Base-by-base conservation (phyloP, 805 yeast genomes). In the Ogataea nakhonphanomensis region DNA sequence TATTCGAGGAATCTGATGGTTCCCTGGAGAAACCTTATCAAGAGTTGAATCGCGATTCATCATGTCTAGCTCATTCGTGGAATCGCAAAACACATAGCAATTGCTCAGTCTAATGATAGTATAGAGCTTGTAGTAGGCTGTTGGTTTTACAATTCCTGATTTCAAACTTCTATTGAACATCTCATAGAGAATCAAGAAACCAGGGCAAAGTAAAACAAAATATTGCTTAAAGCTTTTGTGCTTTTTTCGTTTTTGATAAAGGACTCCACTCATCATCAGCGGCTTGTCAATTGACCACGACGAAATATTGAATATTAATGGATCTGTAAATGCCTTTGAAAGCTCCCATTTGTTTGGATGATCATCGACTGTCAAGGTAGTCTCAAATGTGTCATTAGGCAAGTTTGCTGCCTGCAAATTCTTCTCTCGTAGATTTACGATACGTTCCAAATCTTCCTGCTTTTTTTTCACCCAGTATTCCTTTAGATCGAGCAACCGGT, bases 31-130 rank as follows among this genome's bases (percentile, higher is more conserved):
- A 14, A 62, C 57, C 3, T 65, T 64, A 41, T 79, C 78, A 32
- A 69, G 61, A n/a, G 40, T 32, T 6, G 40, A 34, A 20, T 70
- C 72, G 15, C 58, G 62, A 8, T 60, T 54, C 23, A 81, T 55
- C 21, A 88, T 63, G 47, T 82, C 89, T 25, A 70, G 55, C 9
- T 69, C 71, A 2, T 90, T 77, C 1, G 75, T 61, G 2, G 70
- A 59, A 1, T 91, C 95, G 1, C 93, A 78, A 60, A 86, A 86
- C 4, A 87, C 70, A 57, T 88, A 91, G 43, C 95, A 79, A 10
- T 73, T 76, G 2, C 73, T 57, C 21, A 91, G 61, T 1, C 89
- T 79, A 13, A 88, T 72, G 0, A 84, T 74, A 35, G 76, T 54
- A 48, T 72, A 71, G 49, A 74, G 79, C 32, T 67, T 62, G 50